Conservation (phyloP, 192 early-diverging fungal genomes). For the Entomortierella lignicola region DNA sequence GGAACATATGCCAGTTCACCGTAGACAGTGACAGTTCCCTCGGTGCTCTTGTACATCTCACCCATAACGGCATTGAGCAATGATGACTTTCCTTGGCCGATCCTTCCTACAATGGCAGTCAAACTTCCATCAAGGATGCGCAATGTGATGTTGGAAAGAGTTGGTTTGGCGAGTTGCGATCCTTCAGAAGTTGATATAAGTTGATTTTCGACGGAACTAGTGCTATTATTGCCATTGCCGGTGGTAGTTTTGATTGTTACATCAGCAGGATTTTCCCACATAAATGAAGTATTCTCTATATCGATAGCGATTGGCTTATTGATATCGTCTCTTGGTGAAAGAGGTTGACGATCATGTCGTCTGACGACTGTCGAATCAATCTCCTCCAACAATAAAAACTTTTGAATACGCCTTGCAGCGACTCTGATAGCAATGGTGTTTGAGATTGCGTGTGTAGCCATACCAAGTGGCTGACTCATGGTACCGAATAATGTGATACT, state of each 20-base stretch:
- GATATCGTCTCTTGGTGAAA: background rate
- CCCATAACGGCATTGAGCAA: slow-evolving; percentile 77
- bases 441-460: slow-evolving; percentile 39
- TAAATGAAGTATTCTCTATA: slow-evolving; percentile 16
- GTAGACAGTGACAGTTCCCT: slow-evolving; percentile 62
- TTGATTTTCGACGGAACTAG: slow-evolving; percentile 2
- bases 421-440: slow-evolving; percentile 64
- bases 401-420: slow-evolving; percentile 62
- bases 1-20: slow-evolving; percentile 69
- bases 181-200: background rate
- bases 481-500: slow-evolving; percentile 9
- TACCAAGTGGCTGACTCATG: slow-evolving; percentile 10
- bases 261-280: slow-evolving; percentile 15
- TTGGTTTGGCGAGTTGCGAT: background rate
- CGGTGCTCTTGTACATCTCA: slow-evolving; percentile 72
- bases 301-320: slow-evolving; percentile 3
- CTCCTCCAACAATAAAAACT: slow-evolving; percentile 51
- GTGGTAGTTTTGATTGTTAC: too few species aligned
- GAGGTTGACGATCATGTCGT: background rate
- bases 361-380: slow-evolving; percentile 24
- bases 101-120: slow-evolving; percentile 70
- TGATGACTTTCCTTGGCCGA: slow-evolving; percentile 82
- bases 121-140: slow-evolving; percentile 52
- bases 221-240: background rate
- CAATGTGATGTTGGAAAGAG: slow-evolving; percentile 52